Evolutionary conservation across 1,284 basidiomycete species (phyloP).

Genomic region (Jaminaea rosea): DNA sequence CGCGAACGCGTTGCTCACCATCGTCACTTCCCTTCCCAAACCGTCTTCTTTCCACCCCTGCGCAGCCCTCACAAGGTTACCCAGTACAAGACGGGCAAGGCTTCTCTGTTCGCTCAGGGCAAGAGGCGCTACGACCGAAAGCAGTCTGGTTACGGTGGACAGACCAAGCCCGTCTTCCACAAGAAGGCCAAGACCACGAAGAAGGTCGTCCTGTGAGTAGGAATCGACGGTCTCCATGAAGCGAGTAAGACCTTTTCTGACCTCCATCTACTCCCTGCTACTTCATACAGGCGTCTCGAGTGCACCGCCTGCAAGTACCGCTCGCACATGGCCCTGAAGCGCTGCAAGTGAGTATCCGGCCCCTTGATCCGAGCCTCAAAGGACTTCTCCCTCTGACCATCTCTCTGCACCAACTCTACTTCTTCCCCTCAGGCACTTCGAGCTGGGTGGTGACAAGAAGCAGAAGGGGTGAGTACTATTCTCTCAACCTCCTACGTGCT

Average conservation of each 20-base stretch:
- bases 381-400: conserved; percentile 6
- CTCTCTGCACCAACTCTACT: conserved; percentile 50
- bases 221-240: no score
- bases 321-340: conserved; percentile 70
- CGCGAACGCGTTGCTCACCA: no score
- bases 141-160: conserved; percentile 99
- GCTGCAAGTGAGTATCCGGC: conserved; percentile 72
- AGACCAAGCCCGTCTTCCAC: conserved; percentile 99
- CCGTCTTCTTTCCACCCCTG: neutral
- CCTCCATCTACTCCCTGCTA: no score
- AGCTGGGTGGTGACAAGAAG: conserved; percentile 99
- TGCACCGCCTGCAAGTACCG: conserved; percentile 97
- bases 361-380: neutral
- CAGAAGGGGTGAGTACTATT: no score
- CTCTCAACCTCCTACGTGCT: no score
- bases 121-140: conserved; percentile 98
- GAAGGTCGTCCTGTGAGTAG: conserved; percentile 97
- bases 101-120: conserved; percentile 66
- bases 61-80: conserved; percentile 47
- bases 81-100: conserved; percentile 49
- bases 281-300: no score
- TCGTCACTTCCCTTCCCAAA: neutral
- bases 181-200: conserved; percentile 86
- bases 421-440: no score
- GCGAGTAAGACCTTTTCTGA: no score